Base-by-base conservation (phyloP, 805 yeast genomes). In the Yarrowia osloensis region DNA sequence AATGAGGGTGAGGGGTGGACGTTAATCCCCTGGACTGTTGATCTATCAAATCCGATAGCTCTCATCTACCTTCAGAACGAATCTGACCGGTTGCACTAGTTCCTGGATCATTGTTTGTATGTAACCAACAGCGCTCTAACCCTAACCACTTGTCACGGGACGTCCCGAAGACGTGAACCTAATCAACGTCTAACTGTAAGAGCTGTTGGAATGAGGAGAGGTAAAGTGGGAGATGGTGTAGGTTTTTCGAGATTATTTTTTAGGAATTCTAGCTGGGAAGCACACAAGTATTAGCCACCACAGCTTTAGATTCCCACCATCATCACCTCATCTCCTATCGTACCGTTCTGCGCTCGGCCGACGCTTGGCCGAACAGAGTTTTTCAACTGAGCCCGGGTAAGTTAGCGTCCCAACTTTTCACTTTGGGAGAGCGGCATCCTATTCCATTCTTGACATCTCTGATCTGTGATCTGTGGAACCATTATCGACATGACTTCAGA, bases 321-420 rank as follows among this genome's bases (percentile, higher is more conserved):
- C n/a, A n/a, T n/a, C n/a, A n/a, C n/a, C n/a, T n/a, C n/a, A n/a
- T n/a, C n/a, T n/a, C n/a, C n/a, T n/a, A n/a, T n/a, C n/a, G n/a
- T n/a, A n/a, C 17, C 11, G 2, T n/a, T 5, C 42, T n/a, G 12
- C 21, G 26, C 26, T 40, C 46, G 46, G 28, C 61, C 61, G 61
- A 29, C 31, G 1, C 44, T 2, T 1, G 22, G 15, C 61, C 61
- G 61, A 37, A 54, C 63, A 57, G 29, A 33, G 63, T 57, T 57
- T 55, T 37, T 54, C 44, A 37, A 54, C 46, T 55, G 62, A 35
- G 62, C 42, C 63, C 63, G 63, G 63, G 63, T 57, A 57, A 57
- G 63, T 57, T 28, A 19, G 33, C 29, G 17, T 24, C 49, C 47
- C 49, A 26, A 39, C 63, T 57, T 57, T 57, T 57, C 49, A 57